Evolutionary conservation across 2,329 filamentous ascomycete species (phyloP).

Genomic region (Chaetomiaceae sp.): DNA sequence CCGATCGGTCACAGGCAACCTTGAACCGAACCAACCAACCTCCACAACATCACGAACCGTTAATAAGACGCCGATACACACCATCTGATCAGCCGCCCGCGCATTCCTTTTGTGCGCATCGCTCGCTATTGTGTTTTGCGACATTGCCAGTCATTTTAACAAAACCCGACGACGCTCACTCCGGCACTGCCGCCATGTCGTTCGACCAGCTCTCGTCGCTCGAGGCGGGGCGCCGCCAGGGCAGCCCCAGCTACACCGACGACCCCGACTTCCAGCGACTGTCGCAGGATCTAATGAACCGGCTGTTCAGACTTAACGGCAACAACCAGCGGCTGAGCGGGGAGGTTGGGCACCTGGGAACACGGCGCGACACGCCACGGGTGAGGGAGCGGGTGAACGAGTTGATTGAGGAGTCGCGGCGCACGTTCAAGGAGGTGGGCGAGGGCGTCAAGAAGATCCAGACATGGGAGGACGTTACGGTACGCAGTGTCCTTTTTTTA

Average conservation of each 20-base stretch:
- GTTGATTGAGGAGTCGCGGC: constrained; percentile 78
- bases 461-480: constrained; percentile 77
- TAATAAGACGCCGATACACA: too few species aligned
- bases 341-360: constrained; percentile 82
- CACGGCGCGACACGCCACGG: constrained; percentile 83
- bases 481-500: constrained; percentile 39
- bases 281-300: constrained; percentile 77
- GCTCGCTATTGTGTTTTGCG: not conserved
- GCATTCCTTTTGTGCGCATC: too few species aligned
- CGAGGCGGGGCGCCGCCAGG: constrained; percentile 68
- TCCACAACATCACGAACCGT: not conserved
- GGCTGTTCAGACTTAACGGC: constrained; percentile 82
- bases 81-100: too few species aligned
- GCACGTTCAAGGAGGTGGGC: constrained; percentile 84
- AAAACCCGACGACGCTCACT: not conserved
- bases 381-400: constrained; percentile 87
- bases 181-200: constrained; percentile 60
- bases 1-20: constrained; percentile 12
- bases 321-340: constrained; percentile 81
- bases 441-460: constrained; percentile 92
- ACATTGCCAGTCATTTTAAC: not conserved
- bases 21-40: not conserved
- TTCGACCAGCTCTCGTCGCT: constrained; percentile 83
- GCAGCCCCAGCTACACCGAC: constrained; percentile 75
- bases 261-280: constrained; percentile 87